These are phyloP conservation scores for Gaeumannomyces tritici DNA, from an alignment of 2,329 filamentous ascomycete species.

Conservation along the genomic window DNA sequence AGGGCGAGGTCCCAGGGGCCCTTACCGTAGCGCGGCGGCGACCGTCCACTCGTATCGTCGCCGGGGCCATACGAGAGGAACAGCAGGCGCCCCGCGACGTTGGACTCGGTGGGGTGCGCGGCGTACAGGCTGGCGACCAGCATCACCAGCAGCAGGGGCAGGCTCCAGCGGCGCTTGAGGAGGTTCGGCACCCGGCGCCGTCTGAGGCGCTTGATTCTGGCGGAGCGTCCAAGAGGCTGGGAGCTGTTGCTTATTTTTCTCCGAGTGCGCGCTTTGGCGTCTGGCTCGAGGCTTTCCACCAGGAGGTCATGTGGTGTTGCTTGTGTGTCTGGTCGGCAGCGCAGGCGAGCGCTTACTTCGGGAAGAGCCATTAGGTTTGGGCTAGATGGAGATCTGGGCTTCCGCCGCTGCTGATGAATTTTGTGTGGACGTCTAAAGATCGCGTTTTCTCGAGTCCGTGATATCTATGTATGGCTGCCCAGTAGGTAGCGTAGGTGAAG, in stretches of 20 bases:
- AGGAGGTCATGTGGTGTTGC: not conserved
- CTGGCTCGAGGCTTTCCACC: too few species aligned
- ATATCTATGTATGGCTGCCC: too few species aligned
- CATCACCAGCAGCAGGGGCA: not conserved
- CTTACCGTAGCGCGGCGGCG: conserved; percentile 47
- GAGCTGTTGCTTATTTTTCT: not conserved
- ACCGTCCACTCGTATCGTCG: not conserved
- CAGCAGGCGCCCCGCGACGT: not conserved
- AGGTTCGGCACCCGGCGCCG: not conserved
- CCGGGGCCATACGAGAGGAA: not conserved
- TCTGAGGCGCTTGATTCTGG: not conserved
- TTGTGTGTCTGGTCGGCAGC: not conserved
- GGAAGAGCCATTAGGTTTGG: not conserved
- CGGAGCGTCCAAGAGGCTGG: too few species aligned
- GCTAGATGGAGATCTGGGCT: not conserved
- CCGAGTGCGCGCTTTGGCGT: not conserved
- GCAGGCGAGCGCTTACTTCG: not conserved
- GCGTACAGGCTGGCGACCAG: not conserved
- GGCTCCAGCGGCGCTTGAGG: not conserved
- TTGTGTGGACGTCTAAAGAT: too few species aligned
- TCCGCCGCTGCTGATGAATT: too few species aligned
- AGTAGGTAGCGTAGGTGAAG: not conserved
- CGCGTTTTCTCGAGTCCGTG: too few species aligned
- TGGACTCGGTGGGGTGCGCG: not conserved
- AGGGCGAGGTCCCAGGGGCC: conserved; percentile 60